Percentiles rank a stretch among this genome's conserved stretches.
phyloP scores from a whole-genome alignment of 2,329 filamentous ascomycete species.

The Phyllosticta citriasiana region DNA sequence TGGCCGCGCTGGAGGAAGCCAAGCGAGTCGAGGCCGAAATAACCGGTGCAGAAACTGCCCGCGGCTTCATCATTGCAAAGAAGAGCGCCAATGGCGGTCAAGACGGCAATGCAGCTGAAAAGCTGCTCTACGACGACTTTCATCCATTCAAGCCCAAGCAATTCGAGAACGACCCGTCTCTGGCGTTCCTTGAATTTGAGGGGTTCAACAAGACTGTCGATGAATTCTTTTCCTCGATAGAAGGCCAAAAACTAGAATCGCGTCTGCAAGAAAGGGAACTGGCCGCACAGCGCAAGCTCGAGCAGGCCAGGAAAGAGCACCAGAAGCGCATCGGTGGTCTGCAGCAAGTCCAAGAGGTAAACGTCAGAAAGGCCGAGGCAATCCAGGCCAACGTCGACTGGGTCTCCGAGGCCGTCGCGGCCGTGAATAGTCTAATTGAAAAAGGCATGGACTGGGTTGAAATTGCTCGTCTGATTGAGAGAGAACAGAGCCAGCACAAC shows the following conservation, averaged over 20 bases:
- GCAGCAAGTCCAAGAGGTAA: slow-evolving; percentile 69
- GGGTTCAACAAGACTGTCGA: slow-evolving; percentile 91
- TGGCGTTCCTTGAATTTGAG: slow-evolving; percentile 64
- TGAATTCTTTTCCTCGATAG: slow-evolving; percentile 93
- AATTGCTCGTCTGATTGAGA: slow-evolving; percentile 76
- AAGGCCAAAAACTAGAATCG: slow-evolving; percentile 85
- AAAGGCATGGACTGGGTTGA: slow-evolving; percentile 98
- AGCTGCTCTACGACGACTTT: slow-evolving; percentile 81
- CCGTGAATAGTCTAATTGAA: slow-evolving; percentile 80
- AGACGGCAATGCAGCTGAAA: slow-evolving; percentile 31
- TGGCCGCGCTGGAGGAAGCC: slow-evolving; percentile 60
- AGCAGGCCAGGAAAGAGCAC: slow-evolving; percentile 76
- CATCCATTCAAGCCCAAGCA: slow-evolving; percentile 84
- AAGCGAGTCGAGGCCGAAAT: slow-evolving; percentile 59
- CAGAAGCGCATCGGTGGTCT: slow-evolving; percentile 74
- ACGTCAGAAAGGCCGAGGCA: slow-evolving; percentile 78
- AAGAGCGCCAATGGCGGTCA: slow-evolving; percentile 22
- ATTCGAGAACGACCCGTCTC: slow-evolving; percentile 55
- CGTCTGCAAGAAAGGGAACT: slow-evolving; percentile 72
- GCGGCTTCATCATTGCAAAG: slow-evolving; percentile 83
- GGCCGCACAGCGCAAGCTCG: slow-evolving; percentile 70
- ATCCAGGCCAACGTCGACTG: slow-evolving; percentile 85
- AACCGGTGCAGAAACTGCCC: slow-evolving; percentile 53
- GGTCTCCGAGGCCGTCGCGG: slow-evolving; percentile 85
- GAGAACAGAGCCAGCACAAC: slow-evolving; percentile 72